Percentiles rank a stretch among this genome's conserved stretches.
Conservation (phyloP, 495 filamentous ascomycete species). For the Talaromyces nanjingensis region DNA sequence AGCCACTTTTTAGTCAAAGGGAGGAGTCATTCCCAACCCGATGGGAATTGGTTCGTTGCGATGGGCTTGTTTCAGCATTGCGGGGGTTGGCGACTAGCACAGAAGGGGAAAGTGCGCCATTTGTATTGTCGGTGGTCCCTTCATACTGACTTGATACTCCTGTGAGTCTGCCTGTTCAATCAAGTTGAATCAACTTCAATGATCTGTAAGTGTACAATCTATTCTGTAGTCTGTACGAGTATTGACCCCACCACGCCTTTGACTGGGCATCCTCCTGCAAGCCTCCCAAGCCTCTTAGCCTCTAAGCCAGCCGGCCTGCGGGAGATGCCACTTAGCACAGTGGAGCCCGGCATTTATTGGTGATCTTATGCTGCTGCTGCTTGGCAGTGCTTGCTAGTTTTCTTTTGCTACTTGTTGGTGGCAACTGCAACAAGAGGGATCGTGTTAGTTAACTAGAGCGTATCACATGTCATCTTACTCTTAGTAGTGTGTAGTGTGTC, state of each 20-base stretch:
- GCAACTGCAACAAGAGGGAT: neutral
- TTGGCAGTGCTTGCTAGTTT: too few relatives aligned
- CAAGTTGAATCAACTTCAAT: too few relatives aligned
- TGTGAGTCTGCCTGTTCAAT: too few relatives aligned
- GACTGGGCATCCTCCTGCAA: neutral
- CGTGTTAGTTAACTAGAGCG: too few relatives aligned
- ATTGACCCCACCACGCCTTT: neutral
- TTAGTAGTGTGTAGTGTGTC: neutral
- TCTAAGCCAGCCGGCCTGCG: neutral
- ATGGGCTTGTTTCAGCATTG: slow-evolving; percentile 8
- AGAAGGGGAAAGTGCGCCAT: neutral
- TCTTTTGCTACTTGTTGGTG: neutral
- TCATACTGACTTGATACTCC: too few relatives aligned
- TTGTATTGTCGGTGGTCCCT: too few relatives aligned
- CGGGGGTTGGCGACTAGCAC: neutral
- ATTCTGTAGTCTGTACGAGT: neutral
- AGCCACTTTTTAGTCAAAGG: neutral
- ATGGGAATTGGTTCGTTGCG: neutral
- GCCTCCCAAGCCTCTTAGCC: neutral
- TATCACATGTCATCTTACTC: neutral
- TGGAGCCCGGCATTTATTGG: slow-evolving; percentile 11
- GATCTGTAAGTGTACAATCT: too few relatives aligned
- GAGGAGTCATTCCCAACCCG: neutral
- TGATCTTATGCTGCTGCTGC: neutral
- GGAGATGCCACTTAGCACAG: slow-evolving; percentile 10